These are phyloP conservation scores for Pyracantha coccinea DNA, from an alignment of 331 rosid genomes.

Conservation along the genomic window DNA sequence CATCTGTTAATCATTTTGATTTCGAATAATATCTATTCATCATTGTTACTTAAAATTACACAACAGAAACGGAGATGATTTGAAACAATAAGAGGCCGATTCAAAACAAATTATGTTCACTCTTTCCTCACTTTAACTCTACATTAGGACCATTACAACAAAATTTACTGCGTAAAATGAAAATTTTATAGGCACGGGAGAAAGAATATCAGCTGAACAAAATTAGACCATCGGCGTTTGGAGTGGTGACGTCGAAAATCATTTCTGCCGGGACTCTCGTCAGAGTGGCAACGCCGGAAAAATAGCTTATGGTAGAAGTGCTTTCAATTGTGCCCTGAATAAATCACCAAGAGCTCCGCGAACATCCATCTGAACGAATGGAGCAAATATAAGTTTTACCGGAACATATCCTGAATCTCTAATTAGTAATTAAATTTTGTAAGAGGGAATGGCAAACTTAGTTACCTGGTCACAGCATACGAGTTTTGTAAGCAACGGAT, in stretches of 20 bases:
- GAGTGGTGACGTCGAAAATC: not conserved
- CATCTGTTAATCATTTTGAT: not conserved
- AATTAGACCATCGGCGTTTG: not conserved
- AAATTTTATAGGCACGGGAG: not conserved
- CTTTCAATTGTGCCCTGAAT: slow-evolving; percentile 80
- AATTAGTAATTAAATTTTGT: not conserved
- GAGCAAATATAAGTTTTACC: slow-evolving; percentile 19
- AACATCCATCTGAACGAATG: slow-evolving; percentile 75
- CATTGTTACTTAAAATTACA: not conserved
- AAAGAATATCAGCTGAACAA: slow-evolving; percentile 1
- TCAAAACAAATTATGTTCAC: not conserved
- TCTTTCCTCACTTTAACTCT: not conserved
- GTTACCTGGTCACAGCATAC: slow-evolving; percentile 97
- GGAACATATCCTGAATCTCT: not conserved
- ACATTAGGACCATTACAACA: slow-evolving; percentile 1
- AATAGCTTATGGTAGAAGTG: slow-evolving; percentile 54
- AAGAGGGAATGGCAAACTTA: not conserved
- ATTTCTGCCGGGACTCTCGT: slow-evolving; percentile 4
- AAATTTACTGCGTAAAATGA: not conserved
- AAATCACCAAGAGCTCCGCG: slow-evolving; percentile 96
- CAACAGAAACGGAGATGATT: not conserved
- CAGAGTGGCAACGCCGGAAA: not conserved
- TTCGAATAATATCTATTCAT: not conserved
- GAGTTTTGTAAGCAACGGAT: slow-evolving; percentile 90
- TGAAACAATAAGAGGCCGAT: not conserved